Evolutionary conservation across 805 yeast genomes (phyloP), one percentile per base, ranked within the genome.

Genomic region (Wickerhamiella kurtzmanii): DNA sequence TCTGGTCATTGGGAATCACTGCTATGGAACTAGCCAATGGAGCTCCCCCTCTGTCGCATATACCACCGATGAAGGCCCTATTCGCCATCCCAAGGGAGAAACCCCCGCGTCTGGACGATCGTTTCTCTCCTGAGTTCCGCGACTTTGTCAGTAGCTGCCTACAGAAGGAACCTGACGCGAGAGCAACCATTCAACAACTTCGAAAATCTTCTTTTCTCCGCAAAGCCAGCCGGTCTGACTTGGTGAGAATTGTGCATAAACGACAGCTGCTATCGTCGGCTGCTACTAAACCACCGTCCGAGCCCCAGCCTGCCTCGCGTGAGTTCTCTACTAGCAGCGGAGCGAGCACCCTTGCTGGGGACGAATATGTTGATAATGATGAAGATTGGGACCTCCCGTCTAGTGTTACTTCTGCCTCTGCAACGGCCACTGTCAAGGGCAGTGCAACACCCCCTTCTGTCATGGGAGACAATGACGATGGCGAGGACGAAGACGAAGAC

Each of bases 1-100:
- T 82, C 2, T 82, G 92, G 92, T 79, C 85, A 6, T 64, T 82
- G 49, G 92, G 89, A 1, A 81, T 85, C 50, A 82, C 89, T 35
- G 77, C 83, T 2, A 78, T 78, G 48, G 94, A 82, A 58, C 63
- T 82, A 51, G 79, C 81, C 11, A 70, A 70, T 25, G 86, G 88
- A 0, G 79, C 73, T 53, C 92, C 94, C 0, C 92, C 94, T 8
- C 60, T 79, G 18, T 62, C 75, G 2, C 67, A 64, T 45, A 73
- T 74, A 57, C 61, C 54, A 18, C 79, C 80, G 5, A 71, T 74
- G 70, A 74, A 74, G 53, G 80, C 74, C 2, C 55, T 76, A 28
- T 71, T 73, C 51, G 57, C 63, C 39, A 76, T 76, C 37, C 76
- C 77, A 0, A 70, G 72, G 47, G 67, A 68, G 37, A 60, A 64